These are phyloP conservation scores for Botrytis pseudocinerea DNA, from an alignment of 2,329 filamentous ascomycete genomes.

Conservation along the genomic window DNA sequence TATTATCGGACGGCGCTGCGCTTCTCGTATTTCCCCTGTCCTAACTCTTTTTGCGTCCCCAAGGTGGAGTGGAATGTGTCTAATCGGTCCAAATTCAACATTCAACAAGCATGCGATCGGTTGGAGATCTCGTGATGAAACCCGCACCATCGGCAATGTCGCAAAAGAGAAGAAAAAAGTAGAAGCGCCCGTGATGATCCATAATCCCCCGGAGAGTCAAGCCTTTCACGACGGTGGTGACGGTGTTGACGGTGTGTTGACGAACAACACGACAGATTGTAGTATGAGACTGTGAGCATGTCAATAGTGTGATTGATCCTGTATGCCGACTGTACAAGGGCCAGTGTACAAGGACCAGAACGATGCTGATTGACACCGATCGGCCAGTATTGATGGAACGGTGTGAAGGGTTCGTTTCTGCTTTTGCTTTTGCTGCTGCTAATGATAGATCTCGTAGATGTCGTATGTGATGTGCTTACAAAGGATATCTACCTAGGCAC, in stretches of 20 bases:
- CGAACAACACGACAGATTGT: not conserved
- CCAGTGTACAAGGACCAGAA: not conserved
- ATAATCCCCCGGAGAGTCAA: not conserved
- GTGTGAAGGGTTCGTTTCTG: not conserved
- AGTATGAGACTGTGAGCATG: not conserved
- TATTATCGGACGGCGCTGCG: not conserved
- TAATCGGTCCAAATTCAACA: not conserved
- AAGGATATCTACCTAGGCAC: not conserved
- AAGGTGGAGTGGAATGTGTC: not conserved
- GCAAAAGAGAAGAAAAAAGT: too few species aligned
- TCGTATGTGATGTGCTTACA: not conserved
- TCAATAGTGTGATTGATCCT: not conserved
- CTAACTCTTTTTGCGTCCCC: not conserved
- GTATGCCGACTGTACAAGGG: not conserved
- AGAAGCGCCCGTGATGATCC: not conserved
- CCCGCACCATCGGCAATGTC: not conserved
- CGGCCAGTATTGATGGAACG: not conserved
- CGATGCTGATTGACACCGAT: not conserved
- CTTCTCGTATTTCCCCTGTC: constrained; percentile 11
- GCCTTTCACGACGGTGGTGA: not conserved
- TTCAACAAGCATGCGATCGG: not conserved
- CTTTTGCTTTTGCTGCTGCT: too few species aligned
- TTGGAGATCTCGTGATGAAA: constrained; percentile 11
- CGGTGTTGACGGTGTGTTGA: too few species aligned
- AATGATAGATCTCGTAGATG: not conserved